Evolutionary conservation across 805 yeast genomes (phyloP), one percentile per base, ranked within the genome.

Genomic region (Ogataea pini): DNA sequence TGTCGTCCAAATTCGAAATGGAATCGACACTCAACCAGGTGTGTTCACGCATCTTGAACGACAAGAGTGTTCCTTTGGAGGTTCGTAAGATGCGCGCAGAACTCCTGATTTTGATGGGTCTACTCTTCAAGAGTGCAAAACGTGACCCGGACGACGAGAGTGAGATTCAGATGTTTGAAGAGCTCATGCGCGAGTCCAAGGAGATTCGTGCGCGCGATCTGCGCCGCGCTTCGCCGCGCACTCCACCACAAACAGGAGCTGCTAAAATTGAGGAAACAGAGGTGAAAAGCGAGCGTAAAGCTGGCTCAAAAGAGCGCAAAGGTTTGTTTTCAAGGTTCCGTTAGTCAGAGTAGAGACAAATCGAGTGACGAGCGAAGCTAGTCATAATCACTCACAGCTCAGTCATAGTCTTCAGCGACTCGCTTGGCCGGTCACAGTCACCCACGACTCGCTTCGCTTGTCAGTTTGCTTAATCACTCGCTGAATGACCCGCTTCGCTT

Each of bases 141-240:
- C 75, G 95, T 65, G 77, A 85, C 7, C 80, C 82, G 50, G 81
- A 73, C 29, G 91, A 86, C 60, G 89, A 80, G 48, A 86, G 80
- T 59, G 94, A 86, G 56, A 89, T 89, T 2, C 80, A 86, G 54
- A 75, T 87, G 7, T 87, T 86, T 60, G 95, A 87, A 67, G 87
- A 85, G 29, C 48, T 69, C 34, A 62, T 67, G 67, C 58, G 63
- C 31, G 73, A 69, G 20, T 61, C 72, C 14, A 60, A 58, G 36
- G 57, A 58, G 42, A 51, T 55, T 10, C 64, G 57, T 36, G 62
- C 68, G 0, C 60, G 56, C 27, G 70, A 68, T 46, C 38, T 65
- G 14, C 63, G 57, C 40, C 53, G 62, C 36, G 56, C 57, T 16
- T 59, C 62, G 9, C 44, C 14, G 17, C 18, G 45, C 16, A 37